phyloP scores from a whole-genome alignment of 495 filamentous ascomycete genomes.

The Monascus purpureus region DNA sequence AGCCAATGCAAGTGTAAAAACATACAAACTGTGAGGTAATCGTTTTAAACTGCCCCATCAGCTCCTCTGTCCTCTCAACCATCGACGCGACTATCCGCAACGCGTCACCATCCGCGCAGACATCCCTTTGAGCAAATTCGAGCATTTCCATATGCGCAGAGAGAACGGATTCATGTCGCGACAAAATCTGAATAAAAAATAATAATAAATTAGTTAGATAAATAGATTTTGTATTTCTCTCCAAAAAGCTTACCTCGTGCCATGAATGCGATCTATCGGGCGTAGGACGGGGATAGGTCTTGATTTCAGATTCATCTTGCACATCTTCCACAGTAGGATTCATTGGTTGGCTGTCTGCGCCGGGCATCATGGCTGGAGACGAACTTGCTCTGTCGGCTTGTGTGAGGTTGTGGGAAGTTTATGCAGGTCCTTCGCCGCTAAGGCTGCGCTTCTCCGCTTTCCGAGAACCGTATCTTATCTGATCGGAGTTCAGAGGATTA shows the following conservation, averaged over 20 bases:
- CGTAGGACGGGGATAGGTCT: background rate
- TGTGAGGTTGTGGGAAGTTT: too few species aligned
- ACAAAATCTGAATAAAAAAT: constrained; percentile 13
- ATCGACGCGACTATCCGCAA: constrained; percentile 18
- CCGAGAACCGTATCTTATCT: too few species aligned
- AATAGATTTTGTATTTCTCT: background rate
- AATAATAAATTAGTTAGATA: background rate
- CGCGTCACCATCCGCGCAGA: constrained; percentile 10
- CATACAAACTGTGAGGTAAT: too few species aligned
- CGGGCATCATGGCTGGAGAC: too few species aligned
- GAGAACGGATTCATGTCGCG: constrained; percentile 21
- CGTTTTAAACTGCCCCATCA: constrained; percentile 22
- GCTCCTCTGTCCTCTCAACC: constrained; percentile 22
- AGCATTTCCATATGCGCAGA: constrained; percentile 23
- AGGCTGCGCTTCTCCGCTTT: too few species aligned
- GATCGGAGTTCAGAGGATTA: too few species aligned
- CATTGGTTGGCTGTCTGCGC: too few species aligned
- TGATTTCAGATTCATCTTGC: constrained; percentile 1
- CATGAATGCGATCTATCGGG: constrained; percentile 1
- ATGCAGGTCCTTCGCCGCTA: too few species aligned
- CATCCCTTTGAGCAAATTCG: constrained; percentile 11
- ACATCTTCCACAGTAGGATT: constrained; percentile 12
- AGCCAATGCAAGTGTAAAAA: too few species aligned
- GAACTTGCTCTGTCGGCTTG: too few species aligned
- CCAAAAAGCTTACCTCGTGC: constrained; percentile 8